phyloP scores from a whole-genome alignment of 257 asterid species.

The Nicotiana attenuata region DNA sequence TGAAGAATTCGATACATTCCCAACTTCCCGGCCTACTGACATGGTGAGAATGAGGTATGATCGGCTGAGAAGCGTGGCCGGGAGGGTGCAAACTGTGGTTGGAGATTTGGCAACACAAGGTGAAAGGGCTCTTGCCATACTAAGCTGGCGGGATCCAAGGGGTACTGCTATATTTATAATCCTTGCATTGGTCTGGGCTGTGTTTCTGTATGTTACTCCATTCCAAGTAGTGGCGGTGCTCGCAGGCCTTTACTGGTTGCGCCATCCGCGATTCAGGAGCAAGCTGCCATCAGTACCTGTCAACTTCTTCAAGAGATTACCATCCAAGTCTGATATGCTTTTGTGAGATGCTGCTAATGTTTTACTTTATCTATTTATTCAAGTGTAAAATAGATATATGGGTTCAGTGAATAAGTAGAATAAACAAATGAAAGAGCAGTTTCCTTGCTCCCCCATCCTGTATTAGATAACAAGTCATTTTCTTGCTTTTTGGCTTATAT shows the following conservation, averaged over 20 bases:
- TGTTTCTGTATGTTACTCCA: slow-evolving; percentile 68
- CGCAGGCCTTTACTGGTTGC: slow-evolving; percentile 56
- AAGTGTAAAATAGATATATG: slow-evolving; percentile 11
- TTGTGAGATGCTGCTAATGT: slow-evolving; percentile 31
- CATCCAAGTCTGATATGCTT: slow-evolving; percentile 77
- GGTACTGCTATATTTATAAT: slow-evolving; percentile 66
- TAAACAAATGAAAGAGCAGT: background rate
- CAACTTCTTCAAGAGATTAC: slow-evolving; percentile 93
- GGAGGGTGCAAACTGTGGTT: slow-evolving; percentile 70
- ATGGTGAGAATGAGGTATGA: slow-evolving; percentile 62
- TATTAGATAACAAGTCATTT: slow-evolving; percentile 11
- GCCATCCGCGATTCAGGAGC: slow-evolving; percentile 77
- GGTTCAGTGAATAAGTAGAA: slow-evolving; percentile 15
- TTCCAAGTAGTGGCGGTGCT: slow-evolving; percentile 68
- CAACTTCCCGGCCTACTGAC: slow-evolving; percentile 44
- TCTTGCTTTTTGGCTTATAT: background rate
- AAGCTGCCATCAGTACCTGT: slow-evolving; percentile 73
- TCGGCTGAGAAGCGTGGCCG: slow-evolving; percentile 63
- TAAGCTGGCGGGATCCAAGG: slow-evolving; percentile 97
- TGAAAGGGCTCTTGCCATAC: slow-evolving; percentile 64
- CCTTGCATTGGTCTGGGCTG: slow-evolving; percentile 60
- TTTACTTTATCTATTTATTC: background rate
- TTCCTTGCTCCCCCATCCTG: slow-evolving; percentile 3
- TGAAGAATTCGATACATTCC: slow-evolving; percentile 81
- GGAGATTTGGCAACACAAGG: slow-evolving; percentile 89